Base-by-base conservation (phyloP, 2,329 filamentous ascomycete species). In the Neofusicoccum kwambonambiense region DNA sequence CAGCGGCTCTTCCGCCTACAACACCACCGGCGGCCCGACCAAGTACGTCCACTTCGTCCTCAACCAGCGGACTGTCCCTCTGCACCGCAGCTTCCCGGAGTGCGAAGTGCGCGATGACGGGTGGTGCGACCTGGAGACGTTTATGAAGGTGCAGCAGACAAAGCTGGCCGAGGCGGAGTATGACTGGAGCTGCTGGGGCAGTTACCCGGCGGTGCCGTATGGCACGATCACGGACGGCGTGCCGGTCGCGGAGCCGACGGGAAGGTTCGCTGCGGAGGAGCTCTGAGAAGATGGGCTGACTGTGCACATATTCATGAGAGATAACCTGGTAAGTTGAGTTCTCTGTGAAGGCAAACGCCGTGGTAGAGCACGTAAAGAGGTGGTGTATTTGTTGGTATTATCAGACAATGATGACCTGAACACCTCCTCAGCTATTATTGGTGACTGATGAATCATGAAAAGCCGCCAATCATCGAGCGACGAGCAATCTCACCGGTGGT, bases 111-210 rank as follows among this genome's bases (percentile, higher is more conserved):
- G 90, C 4, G 84, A 87, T 49, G 90, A 93, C 74, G 90, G 90
- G 0, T 93, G 90, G 90, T 93, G 90, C 73, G 89, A 92, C 72
- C 74, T 93, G 56, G 82, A 83, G 3, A 87, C 87, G 0, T 92
- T 93, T 70, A 71, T 93, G 49, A 75, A 84, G 66, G 80, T 87
- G 4, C 87, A 90, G 77, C 81, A 86, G 66, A 79, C 78, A 67
- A 87, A 87, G 81, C 74, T 86, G 41, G 81, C 79, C 17, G 77
- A 82, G 67, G 88, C 89, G 3, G 76, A 85, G 70, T 92, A 85
- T 70, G 84, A 90, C 15, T 83, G 86, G 71, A 84, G 87, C 42
- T 93, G 90, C 72, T 87, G 86, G 73, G 89, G 80, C 2, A 80
- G 89, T 3, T 86, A 84, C 68, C 73, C 78, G 4, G 70, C 75